Evolutionary conservation across 2,329 filamentous ascomycete species (phyloP).

Genomic region (Nothopassalora personata): DNA sequence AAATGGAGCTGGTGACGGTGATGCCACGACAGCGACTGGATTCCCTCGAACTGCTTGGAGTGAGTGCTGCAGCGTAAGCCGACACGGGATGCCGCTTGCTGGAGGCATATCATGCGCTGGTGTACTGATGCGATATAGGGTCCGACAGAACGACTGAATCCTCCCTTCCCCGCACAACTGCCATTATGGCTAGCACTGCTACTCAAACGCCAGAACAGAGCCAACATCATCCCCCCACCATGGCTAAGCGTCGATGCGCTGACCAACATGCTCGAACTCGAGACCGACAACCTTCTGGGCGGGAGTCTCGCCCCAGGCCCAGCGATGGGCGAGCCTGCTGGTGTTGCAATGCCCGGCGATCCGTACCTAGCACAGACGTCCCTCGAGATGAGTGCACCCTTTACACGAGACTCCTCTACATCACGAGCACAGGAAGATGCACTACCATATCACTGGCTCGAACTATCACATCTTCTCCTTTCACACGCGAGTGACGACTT

Average conservation of each 20-base stretch:
- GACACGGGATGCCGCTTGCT: neutral
- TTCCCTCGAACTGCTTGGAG: constrained; percentile 74
- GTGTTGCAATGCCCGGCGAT: constrained; percentile 23
- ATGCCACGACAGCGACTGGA: constrained; percentile 88
- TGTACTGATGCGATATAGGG: constrained; percentile 53
- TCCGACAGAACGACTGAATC: constrained; percentile 66
- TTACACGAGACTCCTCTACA: constrained; percentile 65
- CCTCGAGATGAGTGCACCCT: constrained; percentile 56
- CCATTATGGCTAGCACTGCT: constrained; percentile 94
- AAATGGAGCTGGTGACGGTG: constrained; percentile 94
- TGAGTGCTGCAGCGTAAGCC: constrained; percentile 49
- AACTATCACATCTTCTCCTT: constrained; percentile 80
- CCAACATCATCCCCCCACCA: constrained; percentile 83
- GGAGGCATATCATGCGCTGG: neutral
- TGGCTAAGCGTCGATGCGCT: constrained; percentile 81
- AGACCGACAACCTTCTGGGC: constrained; percentile 62
- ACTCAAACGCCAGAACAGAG: constrained; percentile 87
- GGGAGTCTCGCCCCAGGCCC: constrained; percentile 74
- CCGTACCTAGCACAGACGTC: constrained; percentile 24
- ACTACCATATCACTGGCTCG: constrained; percentile 92
- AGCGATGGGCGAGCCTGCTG: constrained; percentile 51
- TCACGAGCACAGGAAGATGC: constrained; percentile 61
- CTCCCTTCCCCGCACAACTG: constrained; percentile 71
- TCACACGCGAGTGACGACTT: constrained; percentile 82
- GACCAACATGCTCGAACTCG: constrained; percentile 69